Base-by-base conservation (phyloP, 257 asterid species). In the Penstemon newberryi region DNA sequence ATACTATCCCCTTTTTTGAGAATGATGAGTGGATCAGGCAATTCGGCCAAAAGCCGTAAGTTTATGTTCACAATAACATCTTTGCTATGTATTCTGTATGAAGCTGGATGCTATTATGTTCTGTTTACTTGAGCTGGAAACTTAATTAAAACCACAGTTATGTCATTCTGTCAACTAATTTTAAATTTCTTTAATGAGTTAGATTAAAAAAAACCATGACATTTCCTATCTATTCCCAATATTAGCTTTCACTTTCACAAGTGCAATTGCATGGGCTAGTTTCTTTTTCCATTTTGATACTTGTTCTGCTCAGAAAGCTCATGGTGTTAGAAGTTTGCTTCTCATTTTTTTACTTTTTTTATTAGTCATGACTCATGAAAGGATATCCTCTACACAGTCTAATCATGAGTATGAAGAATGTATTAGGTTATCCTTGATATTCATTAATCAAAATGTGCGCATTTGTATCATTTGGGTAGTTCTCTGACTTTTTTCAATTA, bases 11-110 rank as follows among this genome's bases (percentile, higher is more conserved):
- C 5, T 94, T 84, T 67, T 94, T 89, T 59, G 99, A 94, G 79
- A 94, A 80, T 15, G 83, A 89, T 2, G 85, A 79, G 77, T 94
- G 97, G 97, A 39, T 87, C 80, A 71, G 65, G 72, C 85, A 81
- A 36, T 94, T 80, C 54, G 97, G 99, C 72, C 47, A 15, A 68
- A 86, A 83, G 70, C 99, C 96, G 97, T 94, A 79, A 89, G 99
- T 90, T 76, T 73, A 47, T 19, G 47, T 71, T 74, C 65, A 53
- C 6, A 66, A 25, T 63, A 50, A 8, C 25, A 18, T 46, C 43
- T 46, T 45, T 54, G 44, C 53, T 59, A 5, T 38, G 11, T 6
- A 18, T 64, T 47, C 57, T n/a, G 37, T 43, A 44, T 33, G 41
- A 47, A 49, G 67, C 51, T 67, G 52, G 63, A 56, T 67, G 70